Evolutionary conservation across 805 yeast genomes (phyloP).

Genomic region (Starmerella roubikii): DNA sequence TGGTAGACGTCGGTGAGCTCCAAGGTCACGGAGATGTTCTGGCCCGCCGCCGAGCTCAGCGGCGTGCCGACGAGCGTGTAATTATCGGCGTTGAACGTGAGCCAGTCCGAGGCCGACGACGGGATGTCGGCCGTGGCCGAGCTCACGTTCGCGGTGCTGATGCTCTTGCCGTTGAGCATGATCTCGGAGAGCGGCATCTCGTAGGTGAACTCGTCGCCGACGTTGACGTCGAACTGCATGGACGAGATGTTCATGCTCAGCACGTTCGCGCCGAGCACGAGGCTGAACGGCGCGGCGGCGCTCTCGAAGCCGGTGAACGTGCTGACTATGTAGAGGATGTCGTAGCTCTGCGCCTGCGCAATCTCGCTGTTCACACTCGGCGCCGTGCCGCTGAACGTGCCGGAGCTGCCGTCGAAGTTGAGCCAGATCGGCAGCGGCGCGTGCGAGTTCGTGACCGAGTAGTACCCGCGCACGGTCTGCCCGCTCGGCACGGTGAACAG

Average conservation of each 20-base stretch:
- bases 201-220: constrained; percentile 39
- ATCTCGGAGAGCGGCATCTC: constrained; percentile 46
- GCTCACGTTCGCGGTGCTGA: constrained; percentile 42
- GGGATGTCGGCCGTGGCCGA: constrained; percentile 44
- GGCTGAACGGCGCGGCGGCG: constrained; percentile 50
- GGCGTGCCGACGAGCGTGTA: constrained; percentile 57
- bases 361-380: constrained; percentile 74
- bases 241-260: constrained; percentile 53
- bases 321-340: constrained; percentile 62
- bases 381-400: constrained; percentile 73
- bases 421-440: constrained; percentile 90
- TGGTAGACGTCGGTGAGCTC: constrained; percentile 29
- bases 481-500: constrained; percentile 41
- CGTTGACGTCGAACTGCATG: constrained; percentile 55
- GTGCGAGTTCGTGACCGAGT: constrained; percentile 69
- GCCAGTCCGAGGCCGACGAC: constrained; percentile 41
- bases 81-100: constrained; percentile 44
- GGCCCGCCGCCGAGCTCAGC: constrained; percentile 35
- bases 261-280: constrained; percentile 80
- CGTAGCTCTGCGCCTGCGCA: constrained; percentile 71
- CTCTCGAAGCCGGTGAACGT: constrained; percentile 66
- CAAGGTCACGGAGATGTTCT: constrained; percentile 27
- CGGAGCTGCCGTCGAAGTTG: constrained; percentile 42
- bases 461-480: constrained; percentile 46
- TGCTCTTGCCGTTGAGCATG: constrained; percentile 42